Conservation (phyloP, 305 asterid species). For the Fraxinus xanthoxyloides region DNA sequence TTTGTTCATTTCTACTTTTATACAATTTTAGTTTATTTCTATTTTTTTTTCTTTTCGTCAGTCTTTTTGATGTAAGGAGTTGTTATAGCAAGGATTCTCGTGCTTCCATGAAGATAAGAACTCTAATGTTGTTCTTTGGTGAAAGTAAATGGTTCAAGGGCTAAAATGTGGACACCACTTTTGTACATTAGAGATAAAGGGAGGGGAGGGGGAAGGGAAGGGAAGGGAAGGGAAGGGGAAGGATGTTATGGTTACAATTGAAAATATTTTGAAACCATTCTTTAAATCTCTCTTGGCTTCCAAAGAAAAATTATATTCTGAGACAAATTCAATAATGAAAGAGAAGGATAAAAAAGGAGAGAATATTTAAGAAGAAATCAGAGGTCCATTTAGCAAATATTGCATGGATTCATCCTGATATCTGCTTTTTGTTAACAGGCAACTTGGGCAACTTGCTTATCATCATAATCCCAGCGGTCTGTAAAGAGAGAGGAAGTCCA, state of each 20-base stretch:
- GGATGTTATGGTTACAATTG: not conserved
- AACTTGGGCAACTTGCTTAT: slow-evolving; percentile 84
- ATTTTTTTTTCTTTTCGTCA: not conserved
- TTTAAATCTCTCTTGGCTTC: not conserved
- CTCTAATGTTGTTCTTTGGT: not conserved
- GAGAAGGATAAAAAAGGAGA: not conserved
- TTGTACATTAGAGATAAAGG: not conserved
- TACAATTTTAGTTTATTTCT: not conserved
- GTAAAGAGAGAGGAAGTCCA: slow-evolving; percentile 85
- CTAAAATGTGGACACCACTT: not conserved
- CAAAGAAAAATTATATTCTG: not conserved
- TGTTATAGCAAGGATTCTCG: not conserved
- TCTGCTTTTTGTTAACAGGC: slow-evolving; percentile 40
- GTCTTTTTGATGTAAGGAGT: not conserved
- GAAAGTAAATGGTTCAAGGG: not conserved
- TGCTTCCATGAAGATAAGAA: not conserved
- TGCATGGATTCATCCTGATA: slow-evolving; percentile 3
- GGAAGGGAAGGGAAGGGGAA: not conserved
- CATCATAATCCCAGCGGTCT: slow-evolving; percentile 82
- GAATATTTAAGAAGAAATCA: not conserved
- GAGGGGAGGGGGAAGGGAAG: not conserved
- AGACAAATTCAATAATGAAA: not conserved
- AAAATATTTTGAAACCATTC: not conserved
- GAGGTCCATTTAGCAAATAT: not conserved
- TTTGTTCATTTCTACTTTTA: not conserved